Conservation (phyloP, 1,139 yeast genomes). For the Magnusiomyces magnusii region DNA sequence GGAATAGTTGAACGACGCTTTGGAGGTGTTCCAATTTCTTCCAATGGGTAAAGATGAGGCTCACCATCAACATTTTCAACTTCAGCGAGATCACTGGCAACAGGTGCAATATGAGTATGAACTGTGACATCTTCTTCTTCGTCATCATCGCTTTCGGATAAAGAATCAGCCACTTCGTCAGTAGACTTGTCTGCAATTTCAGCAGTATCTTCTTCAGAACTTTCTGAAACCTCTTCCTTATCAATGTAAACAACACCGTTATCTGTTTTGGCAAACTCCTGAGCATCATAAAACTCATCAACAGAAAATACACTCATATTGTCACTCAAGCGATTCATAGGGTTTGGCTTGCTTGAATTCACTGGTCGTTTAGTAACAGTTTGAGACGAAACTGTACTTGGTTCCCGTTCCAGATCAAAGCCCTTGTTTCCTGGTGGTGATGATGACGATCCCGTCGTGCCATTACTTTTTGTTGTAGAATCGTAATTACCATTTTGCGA, state of each 20-base stretch:
- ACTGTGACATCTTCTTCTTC: slow-evolving; percentile 23
- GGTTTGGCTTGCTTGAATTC: not conserved
- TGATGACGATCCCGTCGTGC: too few relatives aligned
- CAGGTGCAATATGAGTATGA: slow-evolving; percentile 10
- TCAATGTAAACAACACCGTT: slow-evolving; percentile 28
- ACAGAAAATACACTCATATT: slow-evolving; percentile 30
- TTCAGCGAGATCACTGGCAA: slow-evolving; percentile 14
- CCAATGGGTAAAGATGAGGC: slow-evolving; percentile 49
- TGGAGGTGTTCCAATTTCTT: slow-evolving; percentile 40
- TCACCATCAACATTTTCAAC: slow-evolving; percentile 23
- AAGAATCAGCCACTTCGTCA: slow-evolving; percentile 17
- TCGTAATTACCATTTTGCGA: not conserved
- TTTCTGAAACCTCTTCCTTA: slow-evolving; percentile 23
- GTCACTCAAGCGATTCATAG: not conserved
- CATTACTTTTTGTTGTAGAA: not conserved
- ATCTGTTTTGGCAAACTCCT: slow-evolving; percentile 37
- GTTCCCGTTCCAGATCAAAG: not conserved
- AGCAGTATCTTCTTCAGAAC: slow-evolving; percentile 18
- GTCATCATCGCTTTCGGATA: slow-evolving; percentile 6
- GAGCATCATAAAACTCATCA: slow-evolving; percentile 63
- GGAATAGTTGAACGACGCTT: slow-evolving; percentile 56
- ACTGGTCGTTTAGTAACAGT: not conserved
- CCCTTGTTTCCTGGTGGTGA: not conserved
- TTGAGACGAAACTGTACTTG: not conserved
- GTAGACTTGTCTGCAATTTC: slow-evolving; percentile 20